Evolutionary conservation across 2,329 filamentous ascomycete genomes (phyloP).

Genomic region (Myrmaecium sp.): DNA sequence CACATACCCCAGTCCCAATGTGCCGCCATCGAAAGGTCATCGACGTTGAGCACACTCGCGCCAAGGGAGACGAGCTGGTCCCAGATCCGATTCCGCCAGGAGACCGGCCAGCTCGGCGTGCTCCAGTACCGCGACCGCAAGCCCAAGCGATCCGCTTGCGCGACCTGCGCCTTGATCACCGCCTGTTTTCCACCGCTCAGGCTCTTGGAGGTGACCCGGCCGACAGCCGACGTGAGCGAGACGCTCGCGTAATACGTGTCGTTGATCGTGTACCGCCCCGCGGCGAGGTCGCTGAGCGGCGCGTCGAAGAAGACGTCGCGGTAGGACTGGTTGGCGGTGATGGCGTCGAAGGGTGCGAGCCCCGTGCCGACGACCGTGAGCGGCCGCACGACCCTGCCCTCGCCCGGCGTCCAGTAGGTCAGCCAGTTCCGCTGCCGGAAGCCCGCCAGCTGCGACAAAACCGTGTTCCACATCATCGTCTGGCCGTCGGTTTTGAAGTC

Average conservation of each 20-base stretch:
- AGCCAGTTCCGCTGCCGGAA: conserved; percentile 3
- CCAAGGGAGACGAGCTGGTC: conserved; percentile 36
- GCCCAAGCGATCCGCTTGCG: conserved; percentile 15
- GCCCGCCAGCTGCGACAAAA: conserved; percentile 1
- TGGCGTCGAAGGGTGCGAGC: conserved; percentile 3
- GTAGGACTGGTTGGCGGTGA: not conserved
- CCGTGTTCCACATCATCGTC: conserved; percentile 1
- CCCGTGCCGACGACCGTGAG: conserved; percentile 5
- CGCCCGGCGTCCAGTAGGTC: conserved; percentile 3
- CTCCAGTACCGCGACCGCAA: conserved; percentile 45
- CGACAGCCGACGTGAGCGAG: not conserved
- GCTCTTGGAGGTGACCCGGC: not conserved
- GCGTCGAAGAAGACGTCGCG: conserved; percentile 5
- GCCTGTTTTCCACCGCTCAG: not conserved
- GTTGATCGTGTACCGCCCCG: not conserved
- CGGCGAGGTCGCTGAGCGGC: conserved; percentile 3
- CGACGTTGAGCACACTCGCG: conserved; percentile 44
- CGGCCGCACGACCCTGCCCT: not conserved
- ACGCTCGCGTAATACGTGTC: conserved; percentile 2
- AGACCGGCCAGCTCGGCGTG: conserved; percentile 39
- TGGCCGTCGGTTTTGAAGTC: conserved; percentile 4
- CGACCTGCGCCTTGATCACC: not conserved
- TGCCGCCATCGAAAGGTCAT: conserved; percentile 37
- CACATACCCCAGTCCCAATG: conserved; percentile 31
- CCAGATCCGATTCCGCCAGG: conserved; percentile 40